Evolutionary conservation across 2,329 filamentous ascomycete species (phyloP).

Genomic region (Trichoderma pleuroti): DNA sequence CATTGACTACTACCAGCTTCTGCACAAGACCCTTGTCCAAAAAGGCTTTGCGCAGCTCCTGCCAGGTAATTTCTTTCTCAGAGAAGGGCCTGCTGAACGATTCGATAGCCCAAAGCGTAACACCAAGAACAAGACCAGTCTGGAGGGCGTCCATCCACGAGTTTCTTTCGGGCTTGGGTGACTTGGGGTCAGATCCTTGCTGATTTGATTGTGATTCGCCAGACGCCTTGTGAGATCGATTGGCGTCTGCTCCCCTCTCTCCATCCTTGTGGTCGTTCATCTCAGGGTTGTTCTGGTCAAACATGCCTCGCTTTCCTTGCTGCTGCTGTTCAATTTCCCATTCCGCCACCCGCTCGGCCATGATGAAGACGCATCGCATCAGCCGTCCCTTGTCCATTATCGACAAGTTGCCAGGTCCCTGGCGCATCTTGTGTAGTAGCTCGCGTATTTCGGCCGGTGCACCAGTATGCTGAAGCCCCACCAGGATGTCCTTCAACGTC

Average conservation of each 20-base stretch:
- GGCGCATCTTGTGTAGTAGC: conserved; percentile 50
- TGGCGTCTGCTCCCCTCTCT: conserved; percentile 22
- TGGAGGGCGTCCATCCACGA: conserved; percentile 36
- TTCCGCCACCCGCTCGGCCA: conserved; percentile 36
- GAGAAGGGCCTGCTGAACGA: conserved; percentile 40
- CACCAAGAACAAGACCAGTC: conserved; percentile 40
- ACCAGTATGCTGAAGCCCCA: conserved; percentile 63
- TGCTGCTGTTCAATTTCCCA: conserved; percentile 26
- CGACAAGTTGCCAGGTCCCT: conserved; percentile 52
- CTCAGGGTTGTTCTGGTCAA: conserved; percentile 26
- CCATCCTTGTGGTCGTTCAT: conserved; percentile 23
- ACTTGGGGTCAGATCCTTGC: conserved; percentile 29
- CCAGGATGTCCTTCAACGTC: conserved; percentile 57
- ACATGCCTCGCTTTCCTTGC: conserved; percentile 23
- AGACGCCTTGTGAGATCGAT: conserved; percentile 22
- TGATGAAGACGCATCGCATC: conserved; percentile 36
- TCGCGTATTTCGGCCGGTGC: conserved; percentile 66
- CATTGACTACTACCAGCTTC: conserved; percentile 78
- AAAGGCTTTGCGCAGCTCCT: conserved; percentile 91
- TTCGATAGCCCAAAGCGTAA: conserved; percentile 53
- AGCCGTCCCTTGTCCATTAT: conserved; percentile 38
- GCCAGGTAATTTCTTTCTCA: conserved; percentile 85
- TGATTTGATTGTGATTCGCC: conserved; percentile 27
- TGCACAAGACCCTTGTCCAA: conserved; percentile 94
- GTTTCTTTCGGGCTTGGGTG: conserved; percentile 34